Evolutionary conservation across 768 basidiomycete genomes (phyloP).

Genomic region (Chlorophyllum brunneum): DNA sequence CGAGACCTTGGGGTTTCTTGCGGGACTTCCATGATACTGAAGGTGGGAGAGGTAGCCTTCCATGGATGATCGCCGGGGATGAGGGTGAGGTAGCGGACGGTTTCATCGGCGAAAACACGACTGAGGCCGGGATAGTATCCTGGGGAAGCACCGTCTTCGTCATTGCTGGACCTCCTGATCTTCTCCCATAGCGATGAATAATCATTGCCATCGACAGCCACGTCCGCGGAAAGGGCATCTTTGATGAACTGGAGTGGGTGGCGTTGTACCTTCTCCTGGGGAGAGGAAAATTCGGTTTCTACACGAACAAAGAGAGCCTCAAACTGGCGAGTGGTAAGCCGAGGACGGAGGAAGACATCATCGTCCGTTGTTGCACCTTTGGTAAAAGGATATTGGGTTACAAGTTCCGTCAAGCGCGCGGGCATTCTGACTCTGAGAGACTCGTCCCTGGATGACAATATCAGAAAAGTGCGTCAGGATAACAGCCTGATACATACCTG

Average conservation of each 20-base stretch:
- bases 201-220: conserved; percentile 28
- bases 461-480: conserved; percentile 3
- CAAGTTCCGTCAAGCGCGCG: conserved; percentile 64
- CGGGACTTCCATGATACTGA: conserved; percentile 17
- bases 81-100: conserved; percentile 48
- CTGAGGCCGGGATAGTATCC: conserved; percentile 24
- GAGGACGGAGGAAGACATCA: conserved; percentile 54
- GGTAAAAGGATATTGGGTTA: conserved; percentile 64
- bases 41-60: conserved; percentile 29
- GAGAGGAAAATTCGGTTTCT: conserved; percentile 46
- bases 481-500: conserved; percentile 41
- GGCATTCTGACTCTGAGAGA: conserved; percentile 55
- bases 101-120: conserved; percentile 68
- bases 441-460: conserved; percentile 46
- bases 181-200: conserved; percentile 48
- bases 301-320: conserved; percentile 68
- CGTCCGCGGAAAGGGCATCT: conserved; percentile 50
- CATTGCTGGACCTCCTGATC: conserved; percentile 41
- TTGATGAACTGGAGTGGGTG: conserved; percentile 54
- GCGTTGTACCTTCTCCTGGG: conserved; percentile 34
- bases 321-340: conserved; percentile 61
- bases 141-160: conserved; percentile 29
- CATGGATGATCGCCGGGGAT: conserved; percentile 38
- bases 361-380: conserved; percentile 30
- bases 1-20: conserved; percentile 19